Evolutionary conservation across 108 stramenopile species (phyloP), one percentile per base, ranked within the genome.

Genomic region (Mayamaea pseudoterrestris): DNA sequence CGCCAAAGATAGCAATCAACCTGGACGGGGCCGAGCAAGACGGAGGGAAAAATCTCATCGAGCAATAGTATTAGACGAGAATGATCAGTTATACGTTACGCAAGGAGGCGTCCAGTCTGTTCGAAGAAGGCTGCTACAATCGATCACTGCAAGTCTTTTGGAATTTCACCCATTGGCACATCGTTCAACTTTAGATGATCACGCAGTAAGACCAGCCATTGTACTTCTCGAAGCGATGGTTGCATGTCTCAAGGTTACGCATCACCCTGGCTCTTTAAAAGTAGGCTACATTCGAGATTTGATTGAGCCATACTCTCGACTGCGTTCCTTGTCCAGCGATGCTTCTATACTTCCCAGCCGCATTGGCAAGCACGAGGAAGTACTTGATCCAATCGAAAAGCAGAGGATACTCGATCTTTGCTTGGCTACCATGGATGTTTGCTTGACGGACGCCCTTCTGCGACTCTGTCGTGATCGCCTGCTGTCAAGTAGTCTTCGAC

Each of bases 401-500:
- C 32, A 41, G 5, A 25, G 30, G 24, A 27, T 59, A 1, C 9
- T 75, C 0, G 41, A 39, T 9, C 44, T 71, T 20, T 41, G 48
- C n/a, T 12, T 53, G 4, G 51, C 50, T 22, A 56, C 60, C 16
- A 58, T 61, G 25, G 80, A 87, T 46, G 45, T 77, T 6, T 60
- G 78, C 1, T 47, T 62, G 0, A 31, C 78, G 31, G 85, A 87
- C 57, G 66, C 75, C 14, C 44, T 80, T 16, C 39, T 87, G 6
- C 75, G 85, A 0, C 64, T 66, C 5, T 50, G 65, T 21, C 75
- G 85, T 13, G 78, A 87, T 52, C 75, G 85, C 2, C 66, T 82
- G 18, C 42, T 87, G 7, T 55, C 57, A 2, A 68, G 76, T 1
- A 59, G 73, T 0, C 60, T 60, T 45, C 69, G 85, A 11, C 29